A percentile compares a stretch with the other conserved stretches of the same genome.
phyloP scores from a whole-genome alignment of 305 asterid species.

The Solanum hybrid region DNA sequence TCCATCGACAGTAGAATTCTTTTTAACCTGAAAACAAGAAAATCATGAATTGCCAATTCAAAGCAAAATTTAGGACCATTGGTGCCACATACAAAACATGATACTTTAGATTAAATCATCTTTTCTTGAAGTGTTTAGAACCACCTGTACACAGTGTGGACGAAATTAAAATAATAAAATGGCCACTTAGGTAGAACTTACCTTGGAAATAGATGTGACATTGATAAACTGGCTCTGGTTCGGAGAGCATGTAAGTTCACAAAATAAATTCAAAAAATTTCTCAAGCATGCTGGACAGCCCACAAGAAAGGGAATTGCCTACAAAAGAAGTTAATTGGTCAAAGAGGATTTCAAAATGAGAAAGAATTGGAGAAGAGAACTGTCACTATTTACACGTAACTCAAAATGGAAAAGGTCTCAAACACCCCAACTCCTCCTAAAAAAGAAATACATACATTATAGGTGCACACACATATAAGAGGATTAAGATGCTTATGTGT shows the following conservation, averaged over 20 bases:
- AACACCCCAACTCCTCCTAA: not conserved
- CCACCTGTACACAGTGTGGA: not conserved
- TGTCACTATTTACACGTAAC: not conserved
- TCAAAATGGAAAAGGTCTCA: not conserved
- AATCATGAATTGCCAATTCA: slow-evolving; percentile 1
- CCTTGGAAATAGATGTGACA: slow-evolving; percentile 76
- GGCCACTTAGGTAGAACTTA: slow-evolving; percentile 18
- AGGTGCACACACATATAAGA: not conserved
- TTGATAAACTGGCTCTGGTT: slow-evolving; percentile 95
- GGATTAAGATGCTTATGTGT: not conserved
- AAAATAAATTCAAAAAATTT: slow-evolving; percentile 93
- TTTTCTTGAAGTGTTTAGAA: not conserved
- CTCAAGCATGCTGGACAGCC: slow-evolving; percentile 99
- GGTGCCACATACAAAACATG: not conserved
- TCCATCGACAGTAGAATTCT: slow-evolving; percentile 65
- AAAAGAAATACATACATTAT: not conserved
- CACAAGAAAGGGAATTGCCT: slow-evolving; percentile 98
- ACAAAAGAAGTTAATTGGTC: slow-evolving; percentile 36
- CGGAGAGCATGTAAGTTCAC: slow-evolving; percentile 98
- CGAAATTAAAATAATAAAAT: not conserved
- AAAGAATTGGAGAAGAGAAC: not conserved
- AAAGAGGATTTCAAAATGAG: slow-evolving; percentile 5
- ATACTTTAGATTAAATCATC: not conserved
- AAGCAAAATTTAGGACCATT: not conserved
- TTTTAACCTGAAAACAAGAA: slow-evolving; percentile 47